Evolutionary conservation across 257 asterid genomes (phyloP).

Genomic region (Penstemon barbatus): DNA sequence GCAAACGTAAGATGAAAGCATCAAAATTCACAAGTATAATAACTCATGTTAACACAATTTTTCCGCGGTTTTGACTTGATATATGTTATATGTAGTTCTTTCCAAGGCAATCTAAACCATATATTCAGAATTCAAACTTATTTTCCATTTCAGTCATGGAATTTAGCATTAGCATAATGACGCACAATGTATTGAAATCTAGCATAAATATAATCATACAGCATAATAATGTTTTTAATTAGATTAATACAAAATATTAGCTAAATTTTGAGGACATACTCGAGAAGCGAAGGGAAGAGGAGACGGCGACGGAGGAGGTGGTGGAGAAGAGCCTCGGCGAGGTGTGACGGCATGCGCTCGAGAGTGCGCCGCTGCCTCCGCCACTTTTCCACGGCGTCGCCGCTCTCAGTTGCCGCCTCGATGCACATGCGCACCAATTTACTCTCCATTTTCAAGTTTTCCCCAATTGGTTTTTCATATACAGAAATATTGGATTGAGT

Average conservation of each 20-base stretch:
- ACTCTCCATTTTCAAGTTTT: conserved; percentile 34
- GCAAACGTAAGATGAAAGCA: not conserved
- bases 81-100: not conserved
- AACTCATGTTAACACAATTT: too few species aligned
- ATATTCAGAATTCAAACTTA: conserved; percentile 5
- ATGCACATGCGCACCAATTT: conserved; percentile 70
- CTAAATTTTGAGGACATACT: conserved; percentile 42
- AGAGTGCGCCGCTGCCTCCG: conserved; percentile 87
- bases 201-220: not conserved
- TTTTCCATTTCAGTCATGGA: not conserved
- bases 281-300: conserved; percentile 83
- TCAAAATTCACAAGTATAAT: not conserved
- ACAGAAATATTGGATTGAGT: too few species aligned
- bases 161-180: not conserved
- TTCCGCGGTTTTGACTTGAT: not conserved
- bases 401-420: conserved; percentile 67
- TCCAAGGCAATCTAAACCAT: conserved; percentile 13
- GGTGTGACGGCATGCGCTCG: conserved; percentile 76
- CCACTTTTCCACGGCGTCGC: conserved; percentile 74
- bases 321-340: conserved; percentile 70
- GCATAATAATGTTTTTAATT: not conserved
- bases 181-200: not conserved
- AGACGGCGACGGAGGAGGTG: conserved; percentile 76
- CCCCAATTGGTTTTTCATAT: too few species aligned
- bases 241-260: not conserved